Base-by-base conservation (phyloP, 257 asterid genomes). In the Ligustrum vulgare region DNA sequence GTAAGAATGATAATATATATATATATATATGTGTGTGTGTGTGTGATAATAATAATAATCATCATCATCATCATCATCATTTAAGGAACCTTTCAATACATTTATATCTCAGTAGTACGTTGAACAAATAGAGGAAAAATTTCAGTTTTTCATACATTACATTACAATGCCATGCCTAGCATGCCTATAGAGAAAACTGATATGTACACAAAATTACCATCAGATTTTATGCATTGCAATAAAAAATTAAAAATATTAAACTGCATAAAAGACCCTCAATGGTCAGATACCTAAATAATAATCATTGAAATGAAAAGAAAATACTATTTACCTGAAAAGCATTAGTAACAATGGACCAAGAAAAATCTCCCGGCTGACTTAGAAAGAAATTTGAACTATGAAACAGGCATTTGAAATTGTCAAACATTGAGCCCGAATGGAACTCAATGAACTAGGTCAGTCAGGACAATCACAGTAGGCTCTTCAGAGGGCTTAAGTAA, bases 121-220 rank as follows among this genome's bases (percentile, higher is more conserved):
- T 43, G 31, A 68, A n/a, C 18, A 36, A 36, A 32, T 20, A 18
- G 12, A 18, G 11, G 6, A 28, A 13, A 45, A 0, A 37, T 68
- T 5, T 16, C n/a, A 10, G n/a, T 7, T 23, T 34, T 20, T 2
- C 49, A 67, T 8, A 67, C 22, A 67, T 67, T 9, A 28, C 43
- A 45, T 45, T 45, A 13, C n/a, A 13, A 12, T 45, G 54, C 13
- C n/a, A 45, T 11, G 7, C 49, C 15, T 11, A 16, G 11, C 16
- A 41, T 12, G 49, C 54, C 54, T 65, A 49, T 35, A 9, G 22
- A 70, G 47, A 41, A 56, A 58, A 58, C 23, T 45, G 54, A 45
- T 45, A 45, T 45, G 18, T 67, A 47, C 36, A 72, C 10, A 5
- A 37, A 54, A 78, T 68, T 51, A 37, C 79, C 41, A 47, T 15